Percentiles rank a stretch among this genome's conserved stretches.
Evolutionary conservation across 495 filamentous ascomycete species (phyloP).

Genomic region (Penicillium argentinense): DNA sequence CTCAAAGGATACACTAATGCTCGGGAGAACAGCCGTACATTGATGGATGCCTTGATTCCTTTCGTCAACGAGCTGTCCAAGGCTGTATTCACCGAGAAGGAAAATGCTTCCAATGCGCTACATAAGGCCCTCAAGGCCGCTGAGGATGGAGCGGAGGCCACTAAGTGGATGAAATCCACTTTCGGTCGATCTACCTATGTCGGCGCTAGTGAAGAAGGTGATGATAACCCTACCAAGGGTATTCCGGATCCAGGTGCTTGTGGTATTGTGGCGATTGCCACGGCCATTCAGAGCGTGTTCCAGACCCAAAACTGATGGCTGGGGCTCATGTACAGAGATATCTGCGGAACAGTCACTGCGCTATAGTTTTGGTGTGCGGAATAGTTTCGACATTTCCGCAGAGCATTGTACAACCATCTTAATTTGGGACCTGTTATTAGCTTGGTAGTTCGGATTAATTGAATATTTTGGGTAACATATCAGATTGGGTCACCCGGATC

Average conservation of each 20-base stretch:
- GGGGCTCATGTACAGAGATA: too few relatives aligned
- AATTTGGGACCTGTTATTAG: too few relatives aligned
- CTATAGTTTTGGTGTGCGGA: too few relatives aligned
- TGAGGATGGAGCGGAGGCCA: slow-evolving; percentile 8
- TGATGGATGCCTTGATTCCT: slow-evolving; percentile 17
- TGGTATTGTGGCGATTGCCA: slow-evolving; percentile 7
- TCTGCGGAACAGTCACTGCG: too few relatives aligned
- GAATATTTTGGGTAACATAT: too few relatives aligned
- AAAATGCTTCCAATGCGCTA: slow-evolving; percentile 1
- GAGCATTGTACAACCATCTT: too few relatives aligned
- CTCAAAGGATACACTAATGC: slow-evolving; percentile 14
- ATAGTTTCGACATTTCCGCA: too few relatives aligned
- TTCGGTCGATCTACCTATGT: slow-evolving; percentile 20
- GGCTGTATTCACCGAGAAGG: slow-evolving; percentile 5
- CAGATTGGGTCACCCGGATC: too few relatives aligned
- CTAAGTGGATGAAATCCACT: slow-evolving; percentile 9
- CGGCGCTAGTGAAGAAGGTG: slow-evolving; percentile 4
- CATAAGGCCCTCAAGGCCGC: slow-evolving; percentile 5
- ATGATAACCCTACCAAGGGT: slow-evolving; percentile 10
- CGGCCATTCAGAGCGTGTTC: slow-evolving; percentile 1
- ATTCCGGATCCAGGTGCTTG: slow-evolving; percentile 17
- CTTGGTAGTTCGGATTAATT: too few relatives aligned
- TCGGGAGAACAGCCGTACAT: slow-evolving; percentile 9
- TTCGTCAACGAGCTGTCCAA: slow-evolving; percentile 9
- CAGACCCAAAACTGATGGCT: too few relatives aligned